Evolutionary conservation across 257 asterid species (phyloP), one percentile per base, ranked within the genome.

Genomic region (Nicotiana obtusifolia): DNA sequence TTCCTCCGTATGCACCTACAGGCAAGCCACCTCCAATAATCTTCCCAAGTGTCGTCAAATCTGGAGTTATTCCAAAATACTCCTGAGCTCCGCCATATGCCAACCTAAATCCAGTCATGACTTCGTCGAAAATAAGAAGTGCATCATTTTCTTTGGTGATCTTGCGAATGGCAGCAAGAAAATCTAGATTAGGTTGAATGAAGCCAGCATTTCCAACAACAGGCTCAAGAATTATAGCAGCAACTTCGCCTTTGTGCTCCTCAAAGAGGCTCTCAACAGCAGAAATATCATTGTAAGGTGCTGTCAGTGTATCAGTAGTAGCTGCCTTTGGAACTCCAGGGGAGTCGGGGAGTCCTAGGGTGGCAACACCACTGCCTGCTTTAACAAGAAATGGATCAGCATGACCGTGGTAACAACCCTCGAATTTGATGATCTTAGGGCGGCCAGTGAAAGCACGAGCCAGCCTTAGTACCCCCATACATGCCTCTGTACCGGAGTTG

Each of bases 311-410:
- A 67, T 81, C 90, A 10, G 0, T 13, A 7, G 99, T 96, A 54
- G 99, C 97, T 66, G 92, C 87, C 80, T 85, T 93, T n/a, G 99
- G 99, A 49, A 96, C 99, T 52, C 99, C 98, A 0, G 99, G 99
- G 33, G 98, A 96, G 86, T 96, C 99, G 0, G 99, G 98, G 80
- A 96, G 97, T 30, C 98, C 99, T 15, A 96, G 88, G 16, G 99
- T 96, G 33, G 99, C 99, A 52, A 96, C 99, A 56, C 99, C 99
- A 82, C 99, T 96, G 85, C 98, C 98, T 0, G 99, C 99, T 87
- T 96, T 96, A 53, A 96, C 99, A 57, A 96, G 97, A 91, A 93
- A 96, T 5, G 98, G 94, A 86, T 96, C 98, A 13, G 99, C 99
- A 83, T 96, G 99, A 69, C 99, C 99, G 11, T 96, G 99, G 91